Conservation (phyloP, 345 rosid species). For the Capsella bursapastoris region DNA sequence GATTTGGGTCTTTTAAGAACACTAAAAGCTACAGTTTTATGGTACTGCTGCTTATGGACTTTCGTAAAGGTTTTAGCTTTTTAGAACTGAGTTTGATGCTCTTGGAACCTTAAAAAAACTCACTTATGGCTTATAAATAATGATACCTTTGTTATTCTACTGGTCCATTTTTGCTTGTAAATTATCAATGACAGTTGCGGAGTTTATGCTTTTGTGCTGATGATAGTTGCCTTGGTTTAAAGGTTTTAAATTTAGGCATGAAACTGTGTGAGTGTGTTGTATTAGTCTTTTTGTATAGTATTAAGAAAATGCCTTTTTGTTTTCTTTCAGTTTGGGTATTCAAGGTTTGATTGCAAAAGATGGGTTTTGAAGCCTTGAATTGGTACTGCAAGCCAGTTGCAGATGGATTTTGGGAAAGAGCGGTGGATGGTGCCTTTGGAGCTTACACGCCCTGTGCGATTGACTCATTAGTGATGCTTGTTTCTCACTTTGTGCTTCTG, state of each 20-base stretch:
- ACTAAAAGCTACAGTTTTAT: neutral
- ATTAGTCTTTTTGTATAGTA: neutral
- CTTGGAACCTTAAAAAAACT: neutral
- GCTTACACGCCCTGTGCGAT: constrained; percentile 76
- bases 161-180: neutral
- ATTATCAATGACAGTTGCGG: neutral
- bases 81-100: neutral
- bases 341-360: constrained; percentile 41
- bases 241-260: neutral
- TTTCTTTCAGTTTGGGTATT: constrained; percentile 13
- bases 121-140: neutral
- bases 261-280: neutral
- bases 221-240: neutral
- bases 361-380: constrained; percentile 66
- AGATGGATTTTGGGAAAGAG: constrained; percentile 65
- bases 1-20: neutral
- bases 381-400: constrained; percentile 86
- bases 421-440: constrained; percentile 71
- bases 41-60: constrained; percentile 6
- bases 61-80: constrained; percentile 25
- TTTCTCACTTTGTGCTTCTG: constrained; percentile 75
- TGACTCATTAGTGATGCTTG: constrained; percentile 61
- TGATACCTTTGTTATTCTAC: neutral
- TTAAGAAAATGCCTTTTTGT: constrained; percentile 25
- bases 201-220: neutral